Evolutionary conservation across 2,329 filamentous ascomycete species (phyloP).

Genomic region (Plenodomus tracheiphilus): DNA sequence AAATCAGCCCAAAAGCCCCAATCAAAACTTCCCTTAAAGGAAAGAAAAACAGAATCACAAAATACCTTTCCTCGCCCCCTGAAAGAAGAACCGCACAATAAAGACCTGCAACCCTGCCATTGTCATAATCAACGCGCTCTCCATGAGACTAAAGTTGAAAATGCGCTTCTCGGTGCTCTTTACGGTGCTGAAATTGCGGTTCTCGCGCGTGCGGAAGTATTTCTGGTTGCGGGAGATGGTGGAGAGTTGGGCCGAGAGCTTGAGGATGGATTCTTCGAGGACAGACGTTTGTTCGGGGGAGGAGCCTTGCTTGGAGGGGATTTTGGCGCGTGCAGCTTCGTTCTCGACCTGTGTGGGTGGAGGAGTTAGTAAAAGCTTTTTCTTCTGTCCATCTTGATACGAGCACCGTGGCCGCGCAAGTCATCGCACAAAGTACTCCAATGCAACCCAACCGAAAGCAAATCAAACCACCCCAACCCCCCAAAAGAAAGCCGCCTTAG

Average conservation of each 20-base stretch:
- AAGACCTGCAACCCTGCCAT: conserved; percentile 98
- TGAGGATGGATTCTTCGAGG: conserved; percentile 93
- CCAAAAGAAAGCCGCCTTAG: too few species aligned
- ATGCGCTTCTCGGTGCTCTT: conserved; percentile 93
- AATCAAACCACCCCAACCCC: too few species aligned
- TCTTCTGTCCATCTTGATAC: too few species aligned
- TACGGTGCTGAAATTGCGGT: conserved; percentile 98
- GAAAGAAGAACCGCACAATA: conserved; percentile 98
- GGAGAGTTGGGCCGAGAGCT: conserved; percentile 88
- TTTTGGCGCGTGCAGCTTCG: conserved; percentile 74
- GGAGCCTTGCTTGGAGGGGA: conserved; percentile 87
- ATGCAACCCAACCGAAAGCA: too few species aligned
- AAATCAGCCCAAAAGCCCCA: background rate
- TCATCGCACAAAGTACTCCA: too few species aligned
- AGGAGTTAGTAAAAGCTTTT: too few species aligned
- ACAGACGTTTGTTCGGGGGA: conserved; percentile 84
- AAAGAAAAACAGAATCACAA: background rate
- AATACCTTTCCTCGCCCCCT: conserved; percentile 71
- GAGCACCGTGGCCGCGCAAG: too few species aligned
- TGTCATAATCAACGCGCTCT: conserved; percentile 85
- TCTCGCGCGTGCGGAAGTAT: conserved; percentile 98
- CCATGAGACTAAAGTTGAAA: conserved; percentile 95
- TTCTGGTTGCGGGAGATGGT: conserved; percentile 97
- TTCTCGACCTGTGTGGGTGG: conserved; percentile 81
- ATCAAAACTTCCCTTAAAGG: background rate